Evolutionary conservation across 225 moss, liverwort and hornwort genomes (phyloP).

Genomic region (Physcomitrellopsis africana): DNA sequence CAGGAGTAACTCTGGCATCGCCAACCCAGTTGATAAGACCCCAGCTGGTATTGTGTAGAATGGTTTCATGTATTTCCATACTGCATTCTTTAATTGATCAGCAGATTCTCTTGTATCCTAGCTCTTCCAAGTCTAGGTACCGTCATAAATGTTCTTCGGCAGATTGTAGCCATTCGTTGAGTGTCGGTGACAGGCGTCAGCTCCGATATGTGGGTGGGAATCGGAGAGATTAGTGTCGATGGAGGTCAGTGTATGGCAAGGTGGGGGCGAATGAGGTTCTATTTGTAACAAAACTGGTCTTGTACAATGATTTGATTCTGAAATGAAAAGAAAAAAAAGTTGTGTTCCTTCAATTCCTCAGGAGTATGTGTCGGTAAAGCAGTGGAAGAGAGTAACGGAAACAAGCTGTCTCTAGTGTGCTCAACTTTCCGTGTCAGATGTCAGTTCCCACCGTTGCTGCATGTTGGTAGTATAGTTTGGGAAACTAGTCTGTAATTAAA

Average conservation of each 20-base stretch:
- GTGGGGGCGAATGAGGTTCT: slow-evolving; percentile 17
- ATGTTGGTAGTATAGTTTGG: no score
- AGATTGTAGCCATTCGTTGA: slow-evolving; percentile 9
- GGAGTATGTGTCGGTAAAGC: no score
- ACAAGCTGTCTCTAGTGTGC: no score
- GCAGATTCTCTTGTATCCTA: not conserved
- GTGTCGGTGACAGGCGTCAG: not conserved
- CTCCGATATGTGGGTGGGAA: slow-evolving; percentile 19
- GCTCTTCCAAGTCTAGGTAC: slow-evolving; percentile 7
- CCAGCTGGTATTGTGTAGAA: not conserved
- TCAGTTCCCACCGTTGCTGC: no score
- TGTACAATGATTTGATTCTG: slow-evolving; percentile 36
- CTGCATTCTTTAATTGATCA: slow-evolving; percentile 9
- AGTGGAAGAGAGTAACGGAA: no score
- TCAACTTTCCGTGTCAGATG: no score
- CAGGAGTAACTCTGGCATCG: slow-evolving; percentile 49
- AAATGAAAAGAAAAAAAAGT: not conserved
- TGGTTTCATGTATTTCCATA: not conserved
- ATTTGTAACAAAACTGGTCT: slow-evolving; percentile 40
- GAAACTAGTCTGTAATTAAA: no score
- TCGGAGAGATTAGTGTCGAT: slow-evolving; percentile 7
- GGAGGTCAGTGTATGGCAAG: slow-evolving; percentile 40
- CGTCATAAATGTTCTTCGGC: slow-evolving; percentile 1
- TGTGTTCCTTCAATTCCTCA: no score
- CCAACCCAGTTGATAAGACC: slow-evolving; percentile 34